Evolutionary conservation across 495 filamentous ascomycete genomes (phyloP), one percentile per base, ranked within the genome.

Genomic region (Penicillium riverlandense): DNA sequence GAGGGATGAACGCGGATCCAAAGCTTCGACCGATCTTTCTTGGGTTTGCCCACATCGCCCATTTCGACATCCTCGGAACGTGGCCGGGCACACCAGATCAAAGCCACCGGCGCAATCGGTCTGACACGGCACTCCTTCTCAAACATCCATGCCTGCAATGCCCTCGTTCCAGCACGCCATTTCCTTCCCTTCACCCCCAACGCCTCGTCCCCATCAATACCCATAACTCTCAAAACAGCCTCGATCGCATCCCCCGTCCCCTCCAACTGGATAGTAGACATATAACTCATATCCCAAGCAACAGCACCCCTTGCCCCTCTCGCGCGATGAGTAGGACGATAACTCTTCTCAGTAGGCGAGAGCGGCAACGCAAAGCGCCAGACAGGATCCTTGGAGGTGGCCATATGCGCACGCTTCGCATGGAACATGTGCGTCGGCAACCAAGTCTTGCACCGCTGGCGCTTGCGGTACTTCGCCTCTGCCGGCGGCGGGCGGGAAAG

Each of bases 211-310:
- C 77, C 77, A 13, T 69, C 71, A 16, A 88, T 59, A 29, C 66
- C 64, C 1, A 96, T 50, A 4, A 65, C 70, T 43, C 69, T 77
- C 28, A 97, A 51, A 15, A 92, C 67, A 14, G 75, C 76, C 42
- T 80, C 67, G 15, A 95, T 58, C 22, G 78, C 82, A 10, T 66
- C 54, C 35, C 79, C 75, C 4, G 68, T 58, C 7, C 94, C 92
- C 44, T 85, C 84, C 2, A 96, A 53, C 29, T 82, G 76, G 49
- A 95, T 82, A 2, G 88, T 96, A 58, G 87, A 82, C 67, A 92
- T 87, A 59, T 96, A 98, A 57, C 90, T 96, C 78, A 81, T 88
- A 67, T 98, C 92, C 91, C 94, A 98, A 4, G 78, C 84, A 8
- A 91, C 75, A 40, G 76, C 78, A 14, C 82, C 82, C 41, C 79